Base-by-base conservation (phyloP, 208 protist species). In the Trypanosoma boissoni region DNA sequence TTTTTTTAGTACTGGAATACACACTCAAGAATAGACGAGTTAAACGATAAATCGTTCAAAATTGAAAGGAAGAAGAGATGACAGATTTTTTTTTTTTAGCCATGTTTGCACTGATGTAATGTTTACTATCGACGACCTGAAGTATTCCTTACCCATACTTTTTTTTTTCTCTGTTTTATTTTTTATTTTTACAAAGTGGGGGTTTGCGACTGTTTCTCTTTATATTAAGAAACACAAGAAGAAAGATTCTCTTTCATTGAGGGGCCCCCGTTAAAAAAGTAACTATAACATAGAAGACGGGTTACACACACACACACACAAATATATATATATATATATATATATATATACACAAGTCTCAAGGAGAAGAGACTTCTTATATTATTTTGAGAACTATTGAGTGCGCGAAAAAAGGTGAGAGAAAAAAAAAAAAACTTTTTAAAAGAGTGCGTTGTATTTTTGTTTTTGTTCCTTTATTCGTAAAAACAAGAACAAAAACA, bases 121-220 rank as follows among this genome's bases (percentile, higher is more conserved):
- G n/a, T 36, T 36, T 1, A 41, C 31, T 41, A 8, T 3, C 10
- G 31, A 37, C 18, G 18, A 41, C 23, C 14, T 24, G 18, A 36
- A 1, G 36, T 36, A 45, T 18, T 64, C 34, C 5, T 54, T 24
- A 23, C 4, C 9, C 21, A 18, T 3, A 31, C 36, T 58, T 60
- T 60, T 32, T 52, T 60, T 57, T 70, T 48, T 23, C 44, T 41
- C 54, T 64, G 16, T 45, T 53, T 58, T 48, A 50, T 55, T 32
- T 34, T 50, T 61, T 67, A 43, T 60, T 59, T 20, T 51, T 45
- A n/a, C 16, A 37, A 45, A 18, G 44, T 14, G 3, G 6, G 23
- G 18, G 39, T 59, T 39, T 39, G 12, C 37, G n/a, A 23, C 10
- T 55, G 4, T 36, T 56, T n/a, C n/a, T n/a, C n/a, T n/a, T n/a